A percentile compares a stretch with the other conserved stretches of the same genome.
Conservation (phyloP, 257 asterid species). For the Nicotiana obtusifolia region DNA sequence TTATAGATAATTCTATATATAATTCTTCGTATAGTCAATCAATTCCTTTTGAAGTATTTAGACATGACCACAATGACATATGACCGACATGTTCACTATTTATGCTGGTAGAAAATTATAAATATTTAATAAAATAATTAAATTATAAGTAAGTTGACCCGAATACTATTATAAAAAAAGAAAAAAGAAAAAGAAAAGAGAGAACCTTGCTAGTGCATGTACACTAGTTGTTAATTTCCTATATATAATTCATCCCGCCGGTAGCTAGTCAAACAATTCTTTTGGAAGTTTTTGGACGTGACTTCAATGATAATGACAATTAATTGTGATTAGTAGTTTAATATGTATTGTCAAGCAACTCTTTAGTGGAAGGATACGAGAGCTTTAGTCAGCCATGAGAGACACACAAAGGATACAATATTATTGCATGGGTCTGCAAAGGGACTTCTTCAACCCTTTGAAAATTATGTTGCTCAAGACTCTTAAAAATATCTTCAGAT, state of each 20-base stretch:
- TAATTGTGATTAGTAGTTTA: background rate
- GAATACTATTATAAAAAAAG: too few relatives aligned
- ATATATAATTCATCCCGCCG: background rate
- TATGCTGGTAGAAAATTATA: background rate
- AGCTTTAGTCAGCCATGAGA: background rate
- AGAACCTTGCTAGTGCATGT: too few relatives aligned
- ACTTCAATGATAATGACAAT: background rate
- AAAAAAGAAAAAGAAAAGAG: too few relatives aligned
- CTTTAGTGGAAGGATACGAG: background rate
- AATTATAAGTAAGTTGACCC: accelerated
- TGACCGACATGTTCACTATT: background rate
- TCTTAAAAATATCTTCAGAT: too few relatives aligned
- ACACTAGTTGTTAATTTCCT: background rate
- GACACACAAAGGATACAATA: background rate
- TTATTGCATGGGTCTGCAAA: background rate
- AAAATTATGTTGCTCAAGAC: background rate
- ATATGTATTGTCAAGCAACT: background rate
- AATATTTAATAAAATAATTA: background rate
- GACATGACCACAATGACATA: background rate
- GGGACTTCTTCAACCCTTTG: background rate
- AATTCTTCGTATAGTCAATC: background rate
- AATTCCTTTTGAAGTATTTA: too few relatives aligned
- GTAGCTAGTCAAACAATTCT: background rate
- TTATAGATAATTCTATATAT: too few relatives aligned
- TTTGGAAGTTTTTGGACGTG: background rate